These are phyloP conservation scores for Cryptomeria japonica DNA, from an alignment of 75 land plant species.

Conservation along the genomic window DNA sequence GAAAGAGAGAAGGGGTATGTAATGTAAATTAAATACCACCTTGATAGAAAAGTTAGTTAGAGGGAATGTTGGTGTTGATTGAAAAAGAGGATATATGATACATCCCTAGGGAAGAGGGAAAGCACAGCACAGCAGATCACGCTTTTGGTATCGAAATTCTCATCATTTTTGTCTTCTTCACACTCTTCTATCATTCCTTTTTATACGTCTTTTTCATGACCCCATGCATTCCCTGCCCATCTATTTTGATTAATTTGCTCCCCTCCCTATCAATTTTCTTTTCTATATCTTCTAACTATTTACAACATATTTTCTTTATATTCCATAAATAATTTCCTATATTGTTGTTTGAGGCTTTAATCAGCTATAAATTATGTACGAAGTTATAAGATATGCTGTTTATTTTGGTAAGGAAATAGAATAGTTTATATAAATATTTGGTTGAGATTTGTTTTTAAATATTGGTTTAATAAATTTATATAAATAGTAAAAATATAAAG, in stretches of 20 bases:
- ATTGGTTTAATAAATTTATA: no score
- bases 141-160: not conserved
- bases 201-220: not conserved
- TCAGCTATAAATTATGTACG: no score
- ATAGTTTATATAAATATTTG: no score
- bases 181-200: not conserved
- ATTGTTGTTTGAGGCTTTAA: no score
- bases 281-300: not conserved
- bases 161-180: not conserved
- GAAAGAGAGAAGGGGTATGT: not conserved
- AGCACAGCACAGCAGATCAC: slow-evolving; percentile 1
- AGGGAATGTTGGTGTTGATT: slow-evolving; percentile 10
- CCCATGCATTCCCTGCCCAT: not conserved
- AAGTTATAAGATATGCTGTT: no score
- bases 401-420: no score
- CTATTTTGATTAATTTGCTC: not conserved
- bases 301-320: not conserved
- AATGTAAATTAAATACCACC: not conserved
- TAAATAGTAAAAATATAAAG: no score
- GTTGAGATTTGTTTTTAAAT: no score
- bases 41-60: slow-evolving; percentile 6
- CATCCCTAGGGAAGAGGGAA: not conserved
- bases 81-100: not conserved
- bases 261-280: not conserved
- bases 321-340: no score